These are phyloP conservation scores for Hericium alpestre DNA, from an alignment of 768 basidiomycete genomes.

Conservation along the genomic window DNA sequence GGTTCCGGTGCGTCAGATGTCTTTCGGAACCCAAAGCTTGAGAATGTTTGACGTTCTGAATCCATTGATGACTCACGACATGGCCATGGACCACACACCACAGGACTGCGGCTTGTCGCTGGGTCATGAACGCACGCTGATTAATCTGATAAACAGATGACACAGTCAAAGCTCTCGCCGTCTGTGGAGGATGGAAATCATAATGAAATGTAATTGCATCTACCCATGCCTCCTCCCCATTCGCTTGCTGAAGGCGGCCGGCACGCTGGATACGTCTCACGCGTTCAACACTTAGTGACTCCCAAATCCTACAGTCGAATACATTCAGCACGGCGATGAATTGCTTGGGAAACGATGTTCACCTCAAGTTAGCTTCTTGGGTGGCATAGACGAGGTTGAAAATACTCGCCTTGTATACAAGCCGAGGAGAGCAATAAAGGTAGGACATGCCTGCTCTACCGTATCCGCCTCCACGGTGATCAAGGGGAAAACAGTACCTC, in stretches of 20 bases:
- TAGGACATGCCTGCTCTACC: constrained; percentile 72
- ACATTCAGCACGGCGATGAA: neutral
- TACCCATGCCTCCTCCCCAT: constrained; percentile 76
- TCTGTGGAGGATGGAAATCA: too few species aligned
- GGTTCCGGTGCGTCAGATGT: too few species aligned
- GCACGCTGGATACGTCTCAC: constrained; percentile 68
- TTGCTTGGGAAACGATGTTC: constrained; percentile 11
- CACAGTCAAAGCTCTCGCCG: too few species aligned
- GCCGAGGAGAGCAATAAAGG: constrained; percentile 65
- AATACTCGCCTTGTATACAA: constrained; percentile 70
- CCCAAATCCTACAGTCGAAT: constrained; percentile 56
- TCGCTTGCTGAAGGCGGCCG: constrained; percentile 55
- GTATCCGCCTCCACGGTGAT: constrained; percentile 52
- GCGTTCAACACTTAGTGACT: constrained; percentile 66
- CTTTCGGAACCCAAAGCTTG: too few species aligned
- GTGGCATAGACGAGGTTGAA: constrained; percentile 90
- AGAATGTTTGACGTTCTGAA: too few species aligned
- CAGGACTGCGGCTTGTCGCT: too few species aligned
- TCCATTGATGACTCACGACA: too few species aligned
- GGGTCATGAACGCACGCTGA: too few species aligned
- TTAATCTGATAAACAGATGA: too few species aligned
- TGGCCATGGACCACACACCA: too few species aligned
- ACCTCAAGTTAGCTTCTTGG: constrained; percentile 67
- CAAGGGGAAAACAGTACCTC: constrained; percentile 73
- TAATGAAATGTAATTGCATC: constrained; percentile 70